Percentiles rank a stretch among this genome's conserved stretches.
phyloP scores from a whole-genome alignment of 2,329 filamentous ascomycete species.

The Trichoderma sp. region DNA sequence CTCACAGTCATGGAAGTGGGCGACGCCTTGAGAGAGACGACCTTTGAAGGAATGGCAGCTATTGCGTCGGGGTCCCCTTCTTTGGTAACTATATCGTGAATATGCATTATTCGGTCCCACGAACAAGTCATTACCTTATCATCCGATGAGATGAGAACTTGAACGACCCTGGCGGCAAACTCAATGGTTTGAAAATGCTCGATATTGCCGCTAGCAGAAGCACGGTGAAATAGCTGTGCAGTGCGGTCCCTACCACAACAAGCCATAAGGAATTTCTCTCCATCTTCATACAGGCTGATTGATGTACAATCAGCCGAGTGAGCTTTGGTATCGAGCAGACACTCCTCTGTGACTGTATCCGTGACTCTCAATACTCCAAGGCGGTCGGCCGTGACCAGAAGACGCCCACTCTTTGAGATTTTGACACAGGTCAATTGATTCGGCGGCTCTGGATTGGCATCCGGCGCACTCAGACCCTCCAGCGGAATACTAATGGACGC shows the following conservation, averaged over 20 bases:
- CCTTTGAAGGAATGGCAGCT: slow-evolving; percentile 74
- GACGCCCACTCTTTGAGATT: slow-evolving; percentile 61
- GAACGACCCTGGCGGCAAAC: slow-evolving; percentile 82
- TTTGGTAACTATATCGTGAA: slow-evolving; percentile 75
- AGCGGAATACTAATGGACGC: slow-evolving; percentile 67
- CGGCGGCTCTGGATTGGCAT: slow-evolving; percentile 50
- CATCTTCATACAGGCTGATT: slow-evolving; percentile 69
- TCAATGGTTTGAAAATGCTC: slow-evolving; percentile 90
- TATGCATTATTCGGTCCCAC: slow-evolving; percentile 80
- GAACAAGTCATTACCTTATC: slow-evolving; percentile 83
- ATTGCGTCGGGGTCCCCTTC: slow-evolving; percentile 64
- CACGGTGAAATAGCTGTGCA: slow-evolving; percentile 80
- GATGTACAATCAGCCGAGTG: slow-evolving; percentile 84
- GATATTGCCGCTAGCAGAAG: slow-evolving; percentile 57
- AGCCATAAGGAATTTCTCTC: slow-evolving; percentile 67
- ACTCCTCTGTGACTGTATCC: slow-evolving; percentile 61
- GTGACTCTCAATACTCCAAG: slow-evolving; percentile 78
- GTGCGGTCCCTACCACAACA: slow-evolving; percentile 87
- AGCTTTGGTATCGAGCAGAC: slow-evolving; percentile 74
- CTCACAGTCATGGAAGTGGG: slow-evolving; percentile 80
- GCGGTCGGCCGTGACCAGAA: slow-evolving; percentile 82
- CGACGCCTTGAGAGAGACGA: slow-evolving; percentile 81
- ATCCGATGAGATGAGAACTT: slow-evolving; percentile 70
- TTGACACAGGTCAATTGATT: slow-evolving; percentile 64
- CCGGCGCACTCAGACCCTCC: slow-evolving; percentile 70